These are phyloP conservation scores for Termitomyces titanicus DNA, from an alignment of 768 basidiomycete genomes.

Conservation along the genomic window DNA sequence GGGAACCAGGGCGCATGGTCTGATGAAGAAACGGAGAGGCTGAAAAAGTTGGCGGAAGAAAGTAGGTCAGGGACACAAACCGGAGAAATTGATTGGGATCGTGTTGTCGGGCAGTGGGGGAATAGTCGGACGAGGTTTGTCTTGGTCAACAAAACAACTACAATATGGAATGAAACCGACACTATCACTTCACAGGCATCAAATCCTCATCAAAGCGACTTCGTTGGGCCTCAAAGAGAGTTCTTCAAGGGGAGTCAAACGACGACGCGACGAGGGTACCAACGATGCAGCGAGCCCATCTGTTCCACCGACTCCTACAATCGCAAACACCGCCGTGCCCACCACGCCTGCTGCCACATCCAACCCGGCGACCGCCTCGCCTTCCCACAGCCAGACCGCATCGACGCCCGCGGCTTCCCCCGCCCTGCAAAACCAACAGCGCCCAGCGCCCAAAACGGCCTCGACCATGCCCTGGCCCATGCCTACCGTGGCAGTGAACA, in stretches of 20 bases:
- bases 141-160: background rate
- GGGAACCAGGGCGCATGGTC: constrained; percentile 73
- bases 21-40: constrained; percentile 68
- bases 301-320: constrained; percentile 27
- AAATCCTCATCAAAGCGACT: constrained; percentile 81
- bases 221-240: constrained; percentile 76
- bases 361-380: constrained; percentile 31
- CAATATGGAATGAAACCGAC: background rate
- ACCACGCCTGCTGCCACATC: constrained; percentile 6
- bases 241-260: constrained; percentile 42
- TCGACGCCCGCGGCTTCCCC: constrained; percentile 52
- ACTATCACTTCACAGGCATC: constrained; percentile 48
- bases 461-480: constrained; percentile 59
- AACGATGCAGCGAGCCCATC: constrained; percentile 29
- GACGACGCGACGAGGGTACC: constrained; percentile 40
- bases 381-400: constrained; percentile 35
- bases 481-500: constrained; percentile 65
- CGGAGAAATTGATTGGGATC: constrained; percentile 78
- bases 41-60: constrained; percentile 69
- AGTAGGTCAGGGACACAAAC: constrained; percentile 44
- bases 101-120: constrained; percentile 72
- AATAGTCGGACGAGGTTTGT: constrained; percentile 66
- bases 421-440: constrained; percentile 43
- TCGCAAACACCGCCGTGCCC: constrained; percentile 20
- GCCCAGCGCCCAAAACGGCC: constrained; percentile 20